Percentiles rank a stretch among this genome's conserved stretches.
These are phyloP conservation scores for Syzygium syzygioides DNA, from an alignment of 441 rosid species.

Conservation along the genomic window DNA sequence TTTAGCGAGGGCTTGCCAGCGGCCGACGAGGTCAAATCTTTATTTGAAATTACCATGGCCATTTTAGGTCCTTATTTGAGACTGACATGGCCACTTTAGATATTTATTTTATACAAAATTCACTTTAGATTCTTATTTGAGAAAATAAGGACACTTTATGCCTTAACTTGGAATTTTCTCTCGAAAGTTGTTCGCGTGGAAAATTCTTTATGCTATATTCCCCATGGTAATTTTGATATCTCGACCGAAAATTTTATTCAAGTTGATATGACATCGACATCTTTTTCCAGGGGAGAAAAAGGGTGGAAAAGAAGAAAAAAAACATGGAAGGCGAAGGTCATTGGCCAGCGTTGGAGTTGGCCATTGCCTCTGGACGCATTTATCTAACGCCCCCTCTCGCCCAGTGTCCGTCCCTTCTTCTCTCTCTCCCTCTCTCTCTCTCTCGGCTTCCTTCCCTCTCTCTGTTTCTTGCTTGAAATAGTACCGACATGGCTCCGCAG, in stretches of 20 bases:
- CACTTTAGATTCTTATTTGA: too few relatives aligned
- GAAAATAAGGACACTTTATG: rapidly evolving
- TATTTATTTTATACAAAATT: too few relatives aligned
- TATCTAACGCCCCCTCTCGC: not conserved
- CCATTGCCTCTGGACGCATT: constrained; percentile 37
- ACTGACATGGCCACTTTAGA: rapidly evolving
- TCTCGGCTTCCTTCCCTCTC: not conserved
- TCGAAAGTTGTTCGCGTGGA: not conserved
- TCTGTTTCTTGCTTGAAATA: constrained; percentile 31
- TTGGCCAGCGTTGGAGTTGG: constrained; percentile 44
- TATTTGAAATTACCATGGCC: too few relatives aligned
- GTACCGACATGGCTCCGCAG: constrained; percentile 68
- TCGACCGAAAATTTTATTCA: not conserved
- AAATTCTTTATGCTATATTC: not conserved
- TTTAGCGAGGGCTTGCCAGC: too few relatives aligned
- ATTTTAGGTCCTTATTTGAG: too few relatives aligned
- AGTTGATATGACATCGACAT: not conserved
- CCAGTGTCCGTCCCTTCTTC: constrained; percentile 10
- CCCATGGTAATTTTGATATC: not conserved
- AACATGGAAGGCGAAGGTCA: constrained; percentile 41
- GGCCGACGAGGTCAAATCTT: too few relatives aligned
- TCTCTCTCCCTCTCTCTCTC: not conserved
- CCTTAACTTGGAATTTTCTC: too few relatives aligned
- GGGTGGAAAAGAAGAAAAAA: constrained; percentile 1
- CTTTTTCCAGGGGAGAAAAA: not conserved